phyloP scores from a whole-genome alignment of 1,139 yeast genomes.

The Yamadazyma blattariae region DNA sequence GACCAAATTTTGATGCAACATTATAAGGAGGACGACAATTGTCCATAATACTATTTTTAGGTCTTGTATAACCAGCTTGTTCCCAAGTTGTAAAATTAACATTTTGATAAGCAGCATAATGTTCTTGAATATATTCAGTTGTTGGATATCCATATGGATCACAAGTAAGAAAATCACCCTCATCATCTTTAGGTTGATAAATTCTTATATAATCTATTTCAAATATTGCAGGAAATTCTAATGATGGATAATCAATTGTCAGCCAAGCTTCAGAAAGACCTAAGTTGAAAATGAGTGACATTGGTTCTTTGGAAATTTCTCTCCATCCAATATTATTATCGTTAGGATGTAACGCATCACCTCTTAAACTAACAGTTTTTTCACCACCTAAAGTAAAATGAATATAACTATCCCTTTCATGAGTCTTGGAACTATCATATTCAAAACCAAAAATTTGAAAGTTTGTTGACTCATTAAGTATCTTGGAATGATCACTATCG shows the following conservation, averaged over 20 bases:
- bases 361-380: conserved; percentile 20
- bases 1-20: neutral
- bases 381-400: conserved; percentile 21
- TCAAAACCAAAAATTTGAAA: conserved; percentile 26
- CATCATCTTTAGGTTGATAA: conserved; percentile 23
- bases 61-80: conserved; percentile 23
- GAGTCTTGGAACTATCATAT: conserved; percentile 18
- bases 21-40: conserved; percentile 12
- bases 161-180: conserved; percentile 22
- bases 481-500: conserved; percentile 8
- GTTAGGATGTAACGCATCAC: conserved; percentile 26
- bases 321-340: conserved; percentile 25
- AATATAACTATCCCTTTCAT: conserved; percentile 19
- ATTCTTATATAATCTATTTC: conserved; percentile 27
- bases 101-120: conserved; percentile 22
- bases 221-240: conserved; percentile 24
- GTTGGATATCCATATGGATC: conserved; percentile 28
- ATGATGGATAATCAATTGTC: conserved; percentile 20
- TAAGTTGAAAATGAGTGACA: conserved; percentile 26
- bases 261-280: conserved; percentile 29
- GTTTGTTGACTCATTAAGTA: conserved; percentile 10
- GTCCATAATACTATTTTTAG: conserved; percentile 20
- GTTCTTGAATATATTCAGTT: conserved; percentile 22
- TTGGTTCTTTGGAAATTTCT: conserved; percentile 27
- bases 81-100: conserved; percentile 24